Base-by-base conservation (phyloP, 164 flowering plant genomes). In the Aristolochia contorta region DNA sequence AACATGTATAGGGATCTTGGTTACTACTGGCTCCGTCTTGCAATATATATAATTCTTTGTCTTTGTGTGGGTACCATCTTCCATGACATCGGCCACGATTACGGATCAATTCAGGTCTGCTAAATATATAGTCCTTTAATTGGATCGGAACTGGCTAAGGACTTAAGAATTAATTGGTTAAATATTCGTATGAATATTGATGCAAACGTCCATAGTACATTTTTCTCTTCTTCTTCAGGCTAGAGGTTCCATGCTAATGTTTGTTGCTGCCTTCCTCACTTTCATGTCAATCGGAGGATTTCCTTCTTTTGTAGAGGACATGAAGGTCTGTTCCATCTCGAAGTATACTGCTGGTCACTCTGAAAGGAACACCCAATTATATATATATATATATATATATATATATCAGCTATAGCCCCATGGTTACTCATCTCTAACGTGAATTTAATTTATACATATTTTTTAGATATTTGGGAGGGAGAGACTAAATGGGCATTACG, bases 1-100 rank as follows among this genome's bases (percentile, higher is more conserved):
- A 84, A 86, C 67, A 86, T 82, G 85, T 64, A 61, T 19, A 80
- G 87, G 20, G 93, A 84, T 52, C 47, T 74, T 6, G 89, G 93
- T 18, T 87, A 85, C 66, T 83, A 75, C 60, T 85, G 95, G 91
- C 16, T 85, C 32, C 76, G 82, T n/a, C 56, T 78, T 18, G 75
- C 56, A 23, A 65, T 79, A 24, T 76, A 77, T 56, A 58, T 78
- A 27, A 67, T 65, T 1, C 21, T 82, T 2, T 69, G 62, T 20
- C 30, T 79, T 41, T 71, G 79, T 58, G 51, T 75, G 1, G 89
- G 95, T 6, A 83, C 78, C 27, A 60, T 85, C 43, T 87, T 62
- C 59, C 72, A 62, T 47, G 52, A 78, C 33, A 41, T 83, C 33
- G 91, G 85, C 13, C 51, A 12, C 13, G 22, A 54, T 41, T 67